Conservation (phyloP, 176 grass and related monocot genomes). For the Phoenix roebelenii region DNA sequence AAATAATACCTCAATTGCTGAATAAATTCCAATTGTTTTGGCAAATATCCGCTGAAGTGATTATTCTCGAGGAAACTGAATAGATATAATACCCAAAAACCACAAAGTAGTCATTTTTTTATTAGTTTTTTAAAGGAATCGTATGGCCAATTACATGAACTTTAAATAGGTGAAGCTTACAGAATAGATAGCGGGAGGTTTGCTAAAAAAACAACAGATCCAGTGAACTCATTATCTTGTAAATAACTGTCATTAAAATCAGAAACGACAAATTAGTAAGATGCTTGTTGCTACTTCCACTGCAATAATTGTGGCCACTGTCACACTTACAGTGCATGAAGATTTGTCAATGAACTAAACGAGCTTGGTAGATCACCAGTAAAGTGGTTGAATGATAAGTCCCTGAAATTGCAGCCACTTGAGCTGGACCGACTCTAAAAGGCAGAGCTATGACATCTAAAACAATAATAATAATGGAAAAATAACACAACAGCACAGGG, state of each 20-base stretch:
- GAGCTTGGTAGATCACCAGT: slow-evolving; percentile 63
- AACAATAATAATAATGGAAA: too few species aligned
- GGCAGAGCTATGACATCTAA: too few species aligned
- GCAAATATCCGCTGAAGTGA: slow-evolving; percentile 80
- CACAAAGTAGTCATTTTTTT: not conserved
- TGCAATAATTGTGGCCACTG: too few species aligned
- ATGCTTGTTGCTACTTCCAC: too few species aligned
- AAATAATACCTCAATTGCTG: slow-evolving; percentile 43
- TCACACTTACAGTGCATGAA: slow-evolving; percentile 61
- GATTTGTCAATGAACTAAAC: slow-evolving; percentile 57
- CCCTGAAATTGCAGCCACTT: slow-evolving; percentile 31
- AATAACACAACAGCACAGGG: too few species aligned
- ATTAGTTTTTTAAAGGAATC: too few species aligned
- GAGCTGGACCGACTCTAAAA: too few species aligned
- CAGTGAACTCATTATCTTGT: slow-evolving; percentile 77
- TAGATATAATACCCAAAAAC: slow-evolving; percentile 9
- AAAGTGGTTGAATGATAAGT: slow-evolving; percentile 85
- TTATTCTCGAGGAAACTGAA: slow-evolving; percentile 77
- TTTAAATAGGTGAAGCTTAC: slow-evolving; percentile 37
- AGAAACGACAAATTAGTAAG: slow-evolving; percentile 4
- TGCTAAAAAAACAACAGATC: slow-evolving; percentile 68
- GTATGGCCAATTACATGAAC: too few species aligned
- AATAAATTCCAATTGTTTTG: slow-evolving; percentile 69
- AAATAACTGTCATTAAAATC: slow-evolving; percentile 53
- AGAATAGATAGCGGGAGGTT: slow-evolving; percentile 63